phyloP scores from a whole-genome alignment of 192 early-diverging fungal species.

The Mortierella hygrophila region DNA sequence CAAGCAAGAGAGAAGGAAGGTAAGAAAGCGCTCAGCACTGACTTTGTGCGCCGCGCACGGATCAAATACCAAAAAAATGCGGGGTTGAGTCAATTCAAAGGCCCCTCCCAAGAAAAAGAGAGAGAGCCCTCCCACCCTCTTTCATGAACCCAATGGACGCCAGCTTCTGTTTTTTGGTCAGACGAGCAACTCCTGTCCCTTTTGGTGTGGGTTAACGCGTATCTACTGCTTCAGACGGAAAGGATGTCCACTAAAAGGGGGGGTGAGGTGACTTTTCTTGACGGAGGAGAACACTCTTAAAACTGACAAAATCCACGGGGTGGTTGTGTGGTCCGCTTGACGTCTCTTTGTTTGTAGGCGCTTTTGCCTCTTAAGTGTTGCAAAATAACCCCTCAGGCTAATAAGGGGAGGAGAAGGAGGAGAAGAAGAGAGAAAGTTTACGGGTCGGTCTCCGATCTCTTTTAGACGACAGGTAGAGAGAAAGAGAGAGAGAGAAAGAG shows the following conservation, averaged over 20 bases:
- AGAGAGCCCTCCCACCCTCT: background rate
- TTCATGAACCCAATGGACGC: background rate
- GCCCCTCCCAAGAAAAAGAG: too few relatives aligned
- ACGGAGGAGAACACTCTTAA: background rate
- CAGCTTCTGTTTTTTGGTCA: background rate
- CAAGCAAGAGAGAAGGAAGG: background rate
- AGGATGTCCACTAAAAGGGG: background rate
- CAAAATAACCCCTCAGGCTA: background rate
- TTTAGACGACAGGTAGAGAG: background rate
- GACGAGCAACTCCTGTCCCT: background rate
- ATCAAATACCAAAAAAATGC: too few relatives aligned
- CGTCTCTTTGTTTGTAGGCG: too few relatives aligned
- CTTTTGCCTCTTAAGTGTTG: too few relatives aligned
- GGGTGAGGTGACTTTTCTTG: background rate
- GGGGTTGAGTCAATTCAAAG: too few relatives aligned
- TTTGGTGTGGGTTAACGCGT: background rate
- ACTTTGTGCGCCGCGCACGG: too few relatives aligned
- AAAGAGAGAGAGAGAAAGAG: background rate
- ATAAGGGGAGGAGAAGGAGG: too few relatives aligned
- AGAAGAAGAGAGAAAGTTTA: background rate
- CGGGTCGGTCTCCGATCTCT: background rate
- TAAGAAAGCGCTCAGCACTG: background rate
- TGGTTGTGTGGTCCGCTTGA: too few relatives aligned
- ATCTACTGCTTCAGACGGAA: background rate
- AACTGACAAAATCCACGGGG: background rate